Conservation (phyloP, 257 asterid genomes). For the Nicotiana knightiana region DNA sequence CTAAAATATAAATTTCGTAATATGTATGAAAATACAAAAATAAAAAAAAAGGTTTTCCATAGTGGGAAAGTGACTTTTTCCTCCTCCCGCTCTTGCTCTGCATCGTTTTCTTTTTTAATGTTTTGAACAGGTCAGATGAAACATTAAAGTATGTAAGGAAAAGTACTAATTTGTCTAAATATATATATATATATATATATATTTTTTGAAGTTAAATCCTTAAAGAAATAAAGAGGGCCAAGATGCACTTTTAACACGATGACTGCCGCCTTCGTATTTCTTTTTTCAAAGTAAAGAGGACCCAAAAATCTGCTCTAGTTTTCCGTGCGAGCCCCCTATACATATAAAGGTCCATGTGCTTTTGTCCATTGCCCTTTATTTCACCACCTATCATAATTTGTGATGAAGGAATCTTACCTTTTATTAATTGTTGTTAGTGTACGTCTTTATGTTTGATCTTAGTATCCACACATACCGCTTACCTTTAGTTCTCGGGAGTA, state of each 20-base stretch:
- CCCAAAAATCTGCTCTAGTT: conserved; percentile 22
- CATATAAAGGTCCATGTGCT: conserved; percentile 8
- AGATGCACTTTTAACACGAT: conserved; percentile 7
- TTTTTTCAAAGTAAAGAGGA: neutral
- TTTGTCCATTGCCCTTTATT: conserved; percentile 7
- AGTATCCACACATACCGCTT: neutral
- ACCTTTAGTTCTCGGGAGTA: neutral
- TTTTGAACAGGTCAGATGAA: neutral
- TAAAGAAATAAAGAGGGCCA: neutral
- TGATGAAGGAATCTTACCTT: conserved; percentile 20
- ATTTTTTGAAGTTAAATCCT: neutral
- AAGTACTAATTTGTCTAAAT: conserved; percentile 12
- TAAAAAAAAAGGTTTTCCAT: neutral
- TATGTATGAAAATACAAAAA: no score
- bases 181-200: neutral
- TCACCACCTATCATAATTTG: neutral
- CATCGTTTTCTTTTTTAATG: neutral
- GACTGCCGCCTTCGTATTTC: conserved; percentile 7
- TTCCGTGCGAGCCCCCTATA: conserved; percentile 27
- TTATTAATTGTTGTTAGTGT: no score
- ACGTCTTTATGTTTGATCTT: no score
- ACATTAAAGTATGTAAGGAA: neutral
- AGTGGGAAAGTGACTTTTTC: neutral
- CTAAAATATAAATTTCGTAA: no score
- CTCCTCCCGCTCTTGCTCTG: no score